A percentile compares a stretch with the other conserved stretches of the same genome.
Conservation (phyloP, 2,329 filamentous ascomycete species). For the Penicillium sp. region DNA sequence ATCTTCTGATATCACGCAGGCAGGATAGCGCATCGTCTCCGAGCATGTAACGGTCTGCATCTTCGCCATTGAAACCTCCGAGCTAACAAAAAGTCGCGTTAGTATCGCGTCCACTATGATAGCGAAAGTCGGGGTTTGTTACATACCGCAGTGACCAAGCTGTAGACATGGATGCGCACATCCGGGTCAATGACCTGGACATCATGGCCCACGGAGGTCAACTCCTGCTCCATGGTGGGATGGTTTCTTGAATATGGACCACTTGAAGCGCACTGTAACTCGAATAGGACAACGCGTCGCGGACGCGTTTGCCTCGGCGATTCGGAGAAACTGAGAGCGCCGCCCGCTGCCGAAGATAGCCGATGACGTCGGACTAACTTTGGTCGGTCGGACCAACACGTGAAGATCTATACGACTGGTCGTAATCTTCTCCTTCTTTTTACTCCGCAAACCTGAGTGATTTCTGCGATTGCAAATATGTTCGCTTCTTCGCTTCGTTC, state of each 20-base stretch:
- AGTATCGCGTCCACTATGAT: constrained; percentile 16
- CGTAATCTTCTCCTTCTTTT: constrained; percentile 11
- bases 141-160: constrained; percentile 88
- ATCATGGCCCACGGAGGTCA: constrained; percentile 51
- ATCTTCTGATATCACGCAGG: constrained; percentile 90
- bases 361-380: constrained; percentile 31
- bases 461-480: constrained; percentile 34
- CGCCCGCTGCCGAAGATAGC: constrained; percentile 34
- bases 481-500: constrained; percentile 44
- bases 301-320: constrained; percentile 34
- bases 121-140: background rate
- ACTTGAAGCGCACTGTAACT: constrained; percentile 20
- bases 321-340: constrained; percentile 28
- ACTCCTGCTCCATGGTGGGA: constrained; percentile 50
- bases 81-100: constrained; percentile 61
- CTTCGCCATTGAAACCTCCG: constrained; percentile 78
- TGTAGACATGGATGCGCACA: constrained; percentile 91
- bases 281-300: constrained; percentile 31
- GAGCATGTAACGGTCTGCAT: constrained; percentile 82
- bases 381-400: constrained; percentile 17
- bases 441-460: background rate
- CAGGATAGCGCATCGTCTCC: constrained; percentile 93
- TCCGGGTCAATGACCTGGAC: constrained; percentile 79
- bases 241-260: constrained; percentile 8
- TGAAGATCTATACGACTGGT: constrained; percentile 27